Conservation (phyloP, 108 stramenopile species). For the Conticribra guillardii region DNA sequence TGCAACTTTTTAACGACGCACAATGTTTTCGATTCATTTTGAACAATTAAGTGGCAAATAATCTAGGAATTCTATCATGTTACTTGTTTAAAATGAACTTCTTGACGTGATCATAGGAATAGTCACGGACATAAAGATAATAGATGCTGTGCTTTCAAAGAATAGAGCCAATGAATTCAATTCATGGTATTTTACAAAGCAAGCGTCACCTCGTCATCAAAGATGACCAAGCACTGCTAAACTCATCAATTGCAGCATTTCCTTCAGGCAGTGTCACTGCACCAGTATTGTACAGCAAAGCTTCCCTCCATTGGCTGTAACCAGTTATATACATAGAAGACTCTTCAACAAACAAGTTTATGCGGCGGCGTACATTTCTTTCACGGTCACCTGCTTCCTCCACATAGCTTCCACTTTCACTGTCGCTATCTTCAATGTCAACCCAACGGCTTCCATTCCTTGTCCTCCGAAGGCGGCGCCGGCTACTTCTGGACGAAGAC, state of each 20-base stretch:
- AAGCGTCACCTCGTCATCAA: constrained; percentile 8
- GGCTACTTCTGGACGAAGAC: constrained; percentile 2
- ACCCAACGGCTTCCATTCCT: constrained; percentile 51
- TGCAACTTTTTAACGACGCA: no score
- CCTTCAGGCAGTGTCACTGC: constrained; percentile 70
- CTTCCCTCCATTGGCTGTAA: constrained; percentile 76
- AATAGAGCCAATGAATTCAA: no score
- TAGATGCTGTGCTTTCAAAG: no score
- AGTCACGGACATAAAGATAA: no score
- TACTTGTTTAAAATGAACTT: no score
- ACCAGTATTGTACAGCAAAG: constrained; percentile 83
- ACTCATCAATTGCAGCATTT: constrained; percentile 39
- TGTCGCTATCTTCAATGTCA: constrained; percentile 51
- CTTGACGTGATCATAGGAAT: no score
- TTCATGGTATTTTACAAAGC: no score
- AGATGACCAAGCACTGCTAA: constrained; percentile 19
- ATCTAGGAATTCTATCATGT: no score
- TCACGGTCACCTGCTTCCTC: not conserved
- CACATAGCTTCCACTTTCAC: constrained; percentile 38
- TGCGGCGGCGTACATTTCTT: constrained; percentile 43
- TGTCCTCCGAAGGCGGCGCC: constrained; percentile 53
- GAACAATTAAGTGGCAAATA: no score
- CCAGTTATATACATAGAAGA: constrained; percentile 62
- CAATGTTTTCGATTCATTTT: no score
- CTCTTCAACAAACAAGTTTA: constrained; percentile 51